phyloP scores from a whole-genome alignment of 768 basidiomycete genomes.

The Tulasnella sp. region DNA sequence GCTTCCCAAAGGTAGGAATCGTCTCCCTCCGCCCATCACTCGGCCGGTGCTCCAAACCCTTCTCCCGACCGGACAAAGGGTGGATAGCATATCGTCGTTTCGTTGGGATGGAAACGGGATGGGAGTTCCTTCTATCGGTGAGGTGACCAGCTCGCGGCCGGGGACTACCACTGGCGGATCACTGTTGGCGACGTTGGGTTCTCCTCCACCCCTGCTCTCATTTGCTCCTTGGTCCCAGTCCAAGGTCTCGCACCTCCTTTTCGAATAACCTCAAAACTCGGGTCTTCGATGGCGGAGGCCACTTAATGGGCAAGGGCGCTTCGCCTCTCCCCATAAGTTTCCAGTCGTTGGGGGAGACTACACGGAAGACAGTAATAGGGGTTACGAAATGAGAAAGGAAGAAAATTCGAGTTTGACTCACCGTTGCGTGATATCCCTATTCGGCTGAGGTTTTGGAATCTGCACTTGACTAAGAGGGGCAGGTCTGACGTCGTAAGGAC shows the following conservation, averaged over 20 bases:
- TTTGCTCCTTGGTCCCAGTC: background rate
- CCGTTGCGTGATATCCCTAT: background rate
- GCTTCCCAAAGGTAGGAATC: background rate
- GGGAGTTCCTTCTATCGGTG: background rate
- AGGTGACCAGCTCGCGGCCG: background rate
- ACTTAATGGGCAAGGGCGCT: background rate
- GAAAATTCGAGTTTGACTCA: background rate
- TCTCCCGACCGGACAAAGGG: background rate
- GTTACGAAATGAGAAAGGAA: background rate
- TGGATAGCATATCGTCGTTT: background rate
- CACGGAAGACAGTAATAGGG: background rate
- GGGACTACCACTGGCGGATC: background rate
- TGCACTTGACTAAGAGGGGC: background rate
- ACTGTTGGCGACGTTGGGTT: background rate
- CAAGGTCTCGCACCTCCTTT: background rate
- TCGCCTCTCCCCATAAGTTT: too few relatives aligned
- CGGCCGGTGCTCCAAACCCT: background rate
- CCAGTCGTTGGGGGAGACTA: too few relatives aligned
- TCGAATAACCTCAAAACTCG: slow-evolving; percentile 5
- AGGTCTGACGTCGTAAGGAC: slow-evolving; percentile 17
- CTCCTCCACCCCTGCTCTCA: background rate
- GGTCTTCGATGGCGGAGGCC: background rate
- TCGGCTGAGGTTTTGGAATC: background rate
- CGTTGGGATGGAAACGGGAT: background rate
- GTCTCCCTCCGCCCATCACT: slow-evolving; percentile 6